Conservation (phyloP, 805 yeast genomes). For the Candida stauntonica region DNA sequence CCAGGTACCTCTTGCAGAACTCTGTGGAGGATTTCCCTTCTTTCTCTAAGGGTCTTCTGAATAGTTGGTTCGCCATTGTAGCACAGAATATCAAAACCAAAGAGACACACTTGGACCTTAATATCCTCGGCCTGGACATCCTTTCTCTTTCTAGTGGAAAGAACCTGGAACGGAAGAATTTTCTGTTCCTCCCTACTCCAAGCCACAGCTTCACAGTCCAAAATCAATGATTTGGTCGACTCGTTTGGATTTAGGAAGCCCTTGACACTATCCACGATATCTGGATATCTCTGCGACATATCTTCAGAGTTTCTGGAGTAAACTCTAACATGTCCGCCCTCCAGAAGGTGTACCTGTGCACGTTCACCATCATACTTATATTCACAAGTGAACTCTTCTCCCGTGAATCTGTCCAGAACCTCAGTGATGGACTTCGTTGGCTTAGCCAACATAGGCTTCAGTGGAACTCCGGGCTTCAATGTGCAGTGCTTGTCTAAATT, state of each 20-base stretch:
- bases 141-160: constrained; percentile 91
- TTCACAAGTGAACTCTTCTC: constrained; percentile 86
- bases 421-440: constrained; percentile 95
- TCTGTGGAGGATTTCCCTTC: constrained; percentile 57
- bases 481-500: constrained; percentile 64
- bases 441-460: constrained; percentile 97
- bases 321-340: constrained; percentile 62
- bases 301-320: constrained; percentile 95
- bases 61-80: constrained; percentile 71
- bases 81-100: constrained; percentile 84
- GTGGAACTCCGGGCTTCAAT: constrained; percentile 86
- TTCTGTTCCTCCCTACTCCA: constrained; percentile 80
- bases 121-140: constrained; percentile 85
- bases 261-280: constrained; percentile 64
- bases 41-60: constrained; percentile 58
- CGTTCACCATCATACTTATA: constrained; percentile 98
- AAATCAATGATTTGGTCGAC: constrained; percentile 53
- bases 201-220: constrained; percentile 97
- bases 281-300: constrained; percentile 96
- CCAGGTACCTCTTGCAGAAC: constrained; percentile 63
- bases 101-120: constrained; percentile 85
- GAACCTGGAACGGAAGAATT: constrained; percentile 88
- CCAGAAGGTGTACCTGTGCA: constrained; percentile 82
- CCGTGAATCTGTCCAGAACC: constrained; percentile 82
- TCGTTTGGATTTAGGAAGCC: constrained; percentile 43